These are phyloP conservation scores for Amanita rimosa DNA, from an alignment of 768 basidiomycete species.

Conservation along the genomic window DNA sequence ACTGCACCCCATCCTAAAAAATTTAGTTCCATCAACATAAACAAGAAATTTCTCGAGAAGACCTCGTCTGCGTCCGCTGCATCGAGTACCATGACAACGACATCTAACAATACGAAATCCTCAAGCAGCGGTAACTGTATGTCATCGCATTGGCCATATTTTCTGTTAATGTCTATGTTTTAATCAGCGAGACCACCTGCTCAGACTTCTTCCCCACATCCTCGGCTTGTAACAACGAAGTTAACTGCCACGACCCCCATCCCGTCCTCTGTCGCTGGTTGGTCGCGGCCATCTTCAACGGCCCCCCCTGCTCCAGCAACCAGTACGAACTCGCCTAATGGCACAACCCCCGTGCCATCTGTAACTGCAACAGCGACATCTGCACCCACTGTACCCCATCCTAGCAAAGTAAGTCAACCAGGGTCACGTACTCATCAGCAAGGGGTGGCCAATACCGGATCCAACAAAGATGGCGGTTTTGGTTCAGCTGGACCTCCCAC, in stretches of 20 bases:
- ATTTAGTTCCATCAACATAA: constrained; percentile 85
- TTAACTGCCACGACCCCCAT: constrained; percentile 60
- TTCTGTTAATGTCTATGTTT: constrained; percentile 10
- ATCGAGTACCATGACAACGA: constrained; percentile 26
- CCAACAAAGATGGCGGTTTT: constrained; percentile 7
- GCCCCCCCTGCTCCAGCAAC: constrained; percentile 39
- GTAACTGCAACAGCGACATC: constrained; percentile 21
- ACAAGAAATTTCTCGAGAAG: constrained; percentile 95
- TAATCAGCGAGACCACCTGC: constrained; percentile 43
- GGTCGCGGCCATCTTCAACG: constrained; percentile 72
- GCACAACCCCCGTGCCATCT: constrained; percentile 27
- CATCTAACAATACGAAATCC: constrained; percentile 27
- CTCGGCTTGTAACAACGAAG: constrained; percentile 80
- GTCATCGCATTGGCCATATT: constrained; percentile 14
- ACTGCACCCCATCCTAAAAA: constrained; percentile 53
- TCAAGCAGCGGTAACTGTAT: constrained; percentile 47
- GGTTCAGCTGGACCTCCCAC: constrained; percentile 5
- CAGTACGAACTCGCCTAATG: constrained; percentile 33
- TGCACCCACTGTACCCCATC: constrained; percentile 23
- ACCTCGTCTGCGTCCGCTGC: constrained; percentile 44
- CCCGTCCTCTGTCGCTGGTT: constrained; percentile 50
- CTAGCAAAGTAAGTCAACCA: constrained; percentile 57
- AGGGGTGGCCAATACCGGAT: constrained; percentile 20
- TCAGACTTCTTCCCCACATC: constrained; percentile 49
- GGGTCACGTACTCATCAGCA: constrained; percentile 36